phyloP scores from a whole-genome alignment of 23 red algal genomes.

The Agarophyton chilense region DNA sequence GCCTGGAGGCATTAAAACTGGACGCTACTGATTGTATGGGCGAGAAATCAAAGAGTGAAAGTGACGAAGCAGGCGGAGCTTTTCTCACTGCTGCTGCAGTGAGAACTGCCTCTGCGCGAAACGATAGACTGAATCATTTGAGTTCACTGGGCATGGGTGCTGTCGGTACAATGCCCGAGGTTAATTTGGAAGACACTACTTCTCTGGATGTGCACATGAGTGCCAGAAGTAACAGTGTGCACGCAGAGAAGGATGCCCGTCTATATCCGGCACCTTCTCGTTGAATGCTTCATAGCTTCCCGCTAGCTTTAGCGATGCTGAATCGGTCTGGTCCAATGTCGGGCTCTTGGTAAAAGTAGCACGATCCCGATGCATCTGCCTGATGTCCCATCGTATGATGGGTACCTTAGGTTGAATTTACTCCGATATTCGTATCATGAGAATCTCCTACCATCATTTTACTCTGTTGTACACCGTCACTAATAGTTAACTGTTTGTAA shows the following conservation, averaged over 20 bases:
- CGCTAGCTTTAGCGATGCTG: background rate
- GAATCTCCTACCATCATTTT: no score
- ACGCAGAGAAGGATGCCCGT: background rate
- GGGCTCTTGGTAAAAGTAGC: background rate
- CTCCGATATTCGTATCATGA: no score
- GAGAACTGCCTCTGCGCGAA: background rate
- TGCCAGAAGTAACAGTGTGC: background rate
- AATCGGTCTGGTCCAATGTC: background rate
- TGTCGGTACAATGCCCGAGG: background rate
- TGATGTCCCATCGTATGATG: no score
- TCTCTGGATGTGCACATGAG: background rate
- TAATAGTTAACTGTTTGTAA: no score
- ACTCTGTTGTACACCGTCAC: no score
- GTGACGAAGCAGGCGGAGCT: background rate
- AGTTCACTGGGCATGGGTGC: constrained; percentile 4
- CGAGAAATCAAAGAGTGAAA: background rate
- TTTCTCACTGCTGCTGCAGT: background rate
- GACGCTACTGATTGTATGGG: background rate
- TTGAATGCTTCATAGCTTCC: background rate
- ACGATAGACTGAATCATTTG: background rate
- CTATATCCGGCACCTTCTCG: background rate
- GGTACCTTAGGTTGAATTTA: no score
- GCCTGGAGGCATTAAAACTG: background rate
- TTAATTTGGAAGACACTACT: constrained; percentile 6
- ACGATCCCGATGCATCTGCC: no score